A percentile compares a stretch with the other conserved stretches of the same genome.
phyloP scores from a whole-genome alignment of 768 basidiomycete genomes.

The Coprinellus micaceus region DNA sequence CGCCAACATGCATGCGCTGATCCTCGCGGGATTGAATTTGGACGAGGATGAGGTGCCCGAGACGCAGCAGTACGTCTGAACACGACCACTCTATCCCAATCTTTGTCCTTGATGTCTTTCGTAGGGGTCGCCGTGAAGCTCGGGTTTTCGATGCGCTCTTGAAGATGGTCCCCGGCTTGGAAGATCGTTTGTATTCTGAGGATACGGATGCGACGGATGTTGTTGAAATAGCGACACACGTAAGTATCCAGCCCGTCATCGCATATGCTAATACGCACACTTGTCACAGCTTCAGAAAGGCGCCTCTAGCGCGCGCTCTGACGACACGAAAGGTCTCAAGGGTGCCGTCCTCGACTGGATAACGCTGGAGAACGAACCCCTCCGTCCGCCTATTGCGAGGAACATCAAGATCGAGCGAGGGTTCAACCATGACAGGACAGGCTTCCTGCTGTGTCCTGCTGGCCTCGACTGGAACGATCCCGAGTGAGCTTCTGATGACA shows the following conservation, averaged over 20 bases:
- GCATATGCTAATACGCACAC: background rate
- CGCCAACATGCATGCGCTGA: background rate
- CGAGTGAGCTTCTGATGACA: background rate
- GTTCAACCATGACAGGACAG: slow-evolving; percentile 22
- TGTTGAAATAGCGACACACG: background rate
- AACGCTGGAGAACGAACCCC: background rate
- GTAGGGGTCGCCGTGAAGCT: background rate
- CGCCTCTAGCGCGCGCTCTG: slow-evolving; percentile 19
- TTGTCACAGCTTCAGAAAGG: slow-evolving; percentile 20
- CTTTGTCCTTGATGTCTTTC: background rate
- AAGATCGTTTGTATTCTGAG: background rate
- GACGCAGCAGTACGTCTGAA: background rate
- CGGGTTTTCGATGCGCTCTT: background rate
- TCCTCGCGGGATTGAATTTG: background rate
- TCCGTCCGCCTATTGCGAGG: background rate
- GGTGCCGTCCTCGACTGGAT: slow-evolving; percentile 21
- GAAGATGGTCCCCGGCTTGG: background rate
- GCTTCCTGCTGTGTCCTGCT: slow-evolving; percentile 24
- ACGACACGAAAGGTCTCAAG: slow-evolving; percentile 20
- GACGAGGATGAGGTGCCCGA: background rate
- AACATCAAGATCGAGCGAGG: slow-evolving; percentile 11
- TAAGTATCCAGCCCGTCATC: background rate
- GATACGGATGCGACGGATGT: background rate
- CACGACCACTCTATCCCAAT: no score
- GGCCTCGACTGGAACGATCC: slow-evolving; percentile 22